Conservation (phyloP, 2,329 filamentous ascomycete species). For the Trichoderma sp. region DNA sequence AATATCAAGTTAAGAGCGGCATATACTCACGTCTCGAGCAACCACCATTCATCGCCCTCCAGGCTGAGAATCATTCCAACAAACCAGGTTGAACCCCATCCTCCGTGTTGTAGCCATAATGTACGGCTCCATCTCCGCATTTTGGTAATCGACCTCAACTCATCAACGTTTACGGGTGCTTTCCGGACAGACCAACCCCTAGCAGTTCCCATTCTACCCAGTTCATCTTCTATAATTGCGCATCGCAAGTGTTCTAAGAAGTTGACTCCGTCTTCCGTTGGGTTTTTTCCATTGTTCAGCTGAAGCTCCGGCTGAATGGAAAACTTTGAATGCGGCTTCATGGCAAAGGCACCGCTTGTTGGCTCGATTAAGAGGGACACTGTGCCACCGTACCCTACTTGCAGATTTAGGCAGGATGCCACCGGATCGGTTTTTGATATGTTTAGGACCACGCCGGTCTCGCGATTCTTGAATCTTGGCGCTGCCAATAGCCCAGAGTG, state of each 20-base stretch:
- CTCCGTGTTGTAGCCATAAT: conserved; percentile 66
- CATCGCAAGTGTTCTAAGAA: conserved; percentile 63
- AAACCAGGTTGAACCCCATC: conserved; percentile 73
- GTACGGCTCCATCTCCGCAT: conserved; percentile 62
- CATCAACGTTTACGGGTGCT: conserved; percentile 50
- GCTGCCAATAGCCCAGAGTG: conserved; percentile 58
- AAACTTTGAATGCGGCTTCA: conserved; percentile 63
- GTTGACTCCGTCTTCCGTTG: conserved; percentile 55
- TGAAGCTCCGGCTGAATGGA: conserved; percentile 59
- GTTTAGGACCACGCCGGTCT: conserved; percentile 57
- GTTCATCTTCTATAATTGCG: conserved; percentile 58
- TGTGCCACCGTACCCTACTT: conserved; percentile 62
- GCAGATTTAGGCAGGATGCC: conserved; percentile 65
- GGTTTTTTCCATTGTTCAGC: conserved; percentile 60
- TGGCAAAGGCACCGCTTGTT: conserved; percentile 70
- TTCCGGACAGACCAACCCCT: conserved; percentile 62
- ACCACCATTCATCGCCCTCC: conserved; percentile 76
- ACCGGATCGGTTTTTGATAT: conserved; percentile 61
- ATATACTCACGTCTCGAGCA: conserved; percentile 59
- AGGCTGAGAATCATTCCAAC: conserved; percentile 69
- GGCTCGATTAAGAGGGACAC: conserved; percentile 69
- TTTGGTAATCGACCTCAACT: conserved; percentile 60
- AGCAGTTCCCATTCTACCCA: conserved; percentile 58
- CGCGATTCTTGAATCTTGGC: conserved; percentile 59
- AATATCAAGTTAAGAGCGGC: background rate